Evolutionary conservation across 805 yeast species (phyloP).

Genomic region (Wickerhamomyces canadensis): DNA sequence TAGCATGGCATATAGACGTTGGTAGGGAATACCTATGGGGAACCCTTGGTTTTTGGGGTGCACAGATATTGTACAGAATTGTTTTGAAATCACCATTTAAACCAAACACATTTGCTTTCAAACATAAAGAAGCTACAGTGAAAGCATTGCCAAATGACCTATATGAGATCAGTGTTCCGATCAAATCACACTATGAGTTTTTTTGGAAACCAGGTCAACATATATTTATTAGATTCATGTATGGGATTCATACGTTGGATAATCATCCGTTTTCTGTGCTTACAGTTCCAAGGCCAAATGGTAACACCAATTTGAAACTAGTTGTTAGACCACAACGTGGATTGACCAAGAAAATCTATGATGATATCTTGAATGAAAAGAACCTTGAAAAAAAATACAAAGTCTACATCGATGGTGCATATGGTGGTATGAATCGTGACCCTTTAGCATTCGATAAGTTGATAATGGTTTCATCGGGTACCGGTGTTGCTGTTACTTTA

Average conservation of each 20-base stretch:
- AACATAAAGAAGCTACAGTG: constrained; percentile 31
- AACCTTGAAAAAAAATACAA: constrained; percentile 19
- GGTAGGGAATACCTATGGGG: constrained; percentile 41
- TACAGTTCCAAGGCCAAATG: constrained; percentile 22
- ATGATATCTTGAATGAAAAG: constrained; percentile 7
- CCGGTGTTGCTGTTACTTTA: constrained; percentile 47
- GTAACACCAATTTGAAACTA: constrained; percentile 31
- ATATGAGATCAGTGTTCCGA: constrained; percentile 31
- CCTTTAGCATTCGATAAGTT: constrained; percentile 38
- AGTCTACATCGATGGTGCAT: constrained; percentile 50
- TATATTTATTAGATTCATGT: constrained; percentile 39
- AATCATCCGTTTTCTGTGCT: constrained; percentile 54
- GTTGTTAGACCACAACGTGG: constrained; percentile 43
- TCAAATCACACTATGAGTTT: constrained; percentile 24
- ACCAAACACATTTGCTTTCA: constrained; percentile 36
- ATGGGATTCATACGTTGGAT: constrained; percentile 40
- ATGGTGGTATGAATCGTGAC: constrained; percentile 49
- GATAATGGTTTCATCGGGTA: constrained; percentile 40
- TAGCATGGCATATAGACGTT: constrained; percentile 39
- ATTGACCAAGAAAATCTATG: constrained; percentile 33
- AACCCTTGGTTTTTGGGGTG: constrained; percentile 45
- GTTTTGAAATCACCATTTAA: constrained; percentile 40
- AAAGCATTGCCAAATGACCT: constrained; percentile 21
- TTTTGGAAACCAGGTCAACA: constrained; percentile 54
- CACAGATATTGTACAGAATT: constrained; percentile 42